Evolutionary conservation across 1,139 yeast genomes (phyloP).

Genomic region (Pichia sp.): DNA sequence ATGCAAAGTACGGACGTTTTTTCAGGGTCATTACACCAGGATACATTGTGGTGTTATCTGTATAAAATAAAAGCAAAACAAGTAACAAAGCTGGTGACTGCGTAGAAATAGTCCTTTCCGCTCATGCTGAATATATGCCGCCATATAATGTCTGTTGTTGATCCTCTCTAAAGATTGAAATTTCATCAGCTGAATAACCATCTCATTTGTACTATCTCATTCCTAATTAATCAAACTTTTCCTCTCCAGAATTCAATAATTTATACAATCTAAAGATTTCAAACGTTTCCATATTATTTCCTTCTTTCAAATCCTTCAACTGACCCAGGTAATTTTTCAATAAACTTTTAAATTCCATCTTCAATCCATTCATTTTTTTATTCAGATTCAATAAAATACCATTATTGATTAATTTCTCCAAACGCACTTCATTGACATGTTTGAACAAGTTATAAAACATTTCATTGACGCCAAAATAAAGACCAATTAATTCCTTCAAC

Average conservation of each 20-base stretch:
- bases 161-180: too few species aligned
- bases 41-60: too few species aligned
- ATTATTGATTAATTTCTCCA: slow-evolving; percentile 19
- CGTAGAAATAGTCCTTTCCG: too few species aligned
- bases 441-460: slow-evolving; percentile 14
- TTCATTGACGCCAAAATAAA: slow-evolving; percentile 36
- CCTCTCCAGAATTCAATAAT: slow-evolving; percentile 26
- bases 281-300: slow-evolving; percentile 22
- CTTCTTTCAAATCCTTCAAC: slow-evolving; percentile 12
- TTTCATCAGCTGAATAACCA: too few species aligned
- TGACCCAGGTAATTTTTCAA: slow-evolving; percentile 30
- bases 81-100: too few species aligned
- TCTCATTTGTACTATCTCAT: too few species aligned
- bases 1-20: too few species aligned
- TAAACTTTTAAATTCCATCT: slow-evolving; percentile 39
- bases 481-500: slow-evolving; percentile 28
- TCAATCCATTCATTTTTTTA: slow-evolving; percentile 27
- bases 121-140: too few species aligned
- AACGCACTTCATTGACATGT: slow-evolving; percentile 8
- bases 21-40: too few species aligned
- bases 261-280: slow-evolving; percentile 31
- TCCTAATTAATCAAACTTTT: background rate
- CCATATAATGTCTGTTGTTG: too few species aligned
- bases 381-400: slow-evolving; percentile 13
- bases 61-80: too few species aligned